A percentile compares a stretch with the other conserved stretches of the same genome.
Evolutionary conservation across 352 stramenopile species (phyloP).

Genomic region (Phytophthora rubi): DNA sequence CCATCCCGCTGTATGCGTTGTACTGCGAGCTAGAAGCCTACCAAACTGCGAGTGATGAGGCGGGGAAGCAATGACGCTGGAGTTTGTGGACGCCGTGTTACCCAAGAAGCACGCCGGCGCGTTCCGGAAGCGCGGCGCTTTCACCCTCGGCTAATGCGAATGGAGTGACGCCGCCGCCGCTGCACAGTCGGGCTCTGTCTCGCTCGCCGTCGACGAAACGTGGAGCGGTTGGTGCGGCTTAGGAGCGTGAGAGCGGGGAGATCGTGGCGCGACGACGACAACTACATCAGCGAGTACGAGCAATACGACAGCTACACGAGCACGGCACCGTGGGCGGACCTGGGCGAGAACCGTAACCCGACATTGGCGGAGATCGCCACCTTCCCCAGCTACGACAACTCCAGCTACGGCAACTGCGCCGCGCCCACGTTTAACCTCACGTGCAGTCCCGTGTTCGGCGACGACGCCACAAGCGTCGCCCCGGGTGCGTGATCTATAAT

Average conservation of each 20-base stretch:
- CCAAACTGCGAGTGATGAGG: constrained; percentile 52
- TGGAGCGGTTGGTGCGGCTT: constrained; percentile 6
- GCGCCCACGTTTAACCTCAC: no score
- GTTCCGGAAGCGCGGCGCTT: constrained; percentile 38
- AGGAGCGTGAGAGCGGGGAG: constrained; percentile 50
- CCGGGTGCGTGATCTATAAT: no score
- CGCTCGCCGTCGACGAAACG: constrained; percentile 59
- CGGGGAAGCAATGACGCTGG: constrained; percentile 47
- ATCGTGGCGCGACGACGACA: no score
- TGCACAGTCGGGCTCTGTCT: constrained; percentile 41
- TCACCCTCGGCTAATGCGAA: constrained; percentile 35
- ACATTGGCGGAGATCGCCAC: no score
- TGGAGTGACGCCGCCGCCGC: constrained; percentile 14
- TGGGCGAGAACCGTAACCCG: no score
- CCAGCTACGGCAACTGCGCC: no score
- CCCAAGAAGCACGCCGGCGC: constrained; percentile 16
- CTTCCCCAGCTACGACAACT: no score
- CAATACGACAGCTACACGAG: no score
- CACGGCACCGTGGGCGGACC: no score
- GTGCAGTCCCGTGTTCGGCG: no score
- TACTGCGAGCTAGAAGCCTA: constrained; percentile 83
- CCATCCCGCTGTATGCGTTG: constrained; percentile 68
- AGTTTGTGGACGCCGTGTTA: constrained; percentile 59
- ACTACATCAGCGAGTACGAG: no score
- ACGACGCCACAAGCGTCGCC: no score